Conservation (phyloP, 495 filamentous ascomycete species). For the Thermothielavioides terrestris region DNA sequence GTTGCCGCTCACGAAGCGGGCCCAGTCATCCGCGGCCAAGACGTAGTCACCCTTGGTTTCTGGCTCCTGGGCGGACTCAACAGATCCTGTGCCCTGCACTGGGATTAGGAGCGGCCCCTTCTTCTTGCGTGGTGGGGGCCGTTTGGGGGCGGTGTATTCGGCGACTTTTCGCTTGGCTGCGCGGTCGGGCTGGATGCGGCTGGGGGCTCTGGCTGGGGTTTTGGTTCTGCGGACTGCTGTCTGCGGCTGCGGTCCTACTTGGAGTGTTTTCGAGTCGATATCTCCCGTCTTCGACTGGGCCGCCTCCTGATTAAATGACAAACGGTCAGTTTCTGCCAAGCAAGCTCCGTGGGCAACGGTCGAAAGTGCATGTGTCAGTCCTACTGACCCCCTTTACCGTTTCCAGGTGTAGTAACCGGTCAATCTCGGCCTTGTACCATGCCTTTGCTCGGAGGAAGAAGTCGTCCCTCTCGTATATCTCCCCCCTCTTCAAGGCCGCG, state of each 20-base stretch:
- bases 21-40: slow-evolving; percentile 8
- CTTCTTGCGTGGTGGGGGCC: background rate
- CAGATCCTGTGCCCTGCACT: background rate
- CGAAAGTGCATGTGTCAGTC: background rate
- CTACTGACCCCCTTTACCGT: slow-evolving; percentile 1
- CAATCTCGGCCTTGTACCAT: slow-evolving; percentile 29
- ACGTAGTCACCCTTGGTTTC: slow-evolving; percentile 15
- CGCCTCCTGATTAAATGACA: background rate
- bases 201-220: slow-evolving; percentile 1
- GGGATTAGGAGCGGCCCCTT: background rate
- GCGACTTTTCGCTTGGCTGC: slow-evolving; percentile 18
- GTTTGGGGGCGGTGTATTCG: background rate
- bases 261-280: background rate
- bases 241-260: background rate
- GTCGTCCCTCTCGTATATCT: slow-evolving; percentile 13
- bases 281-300: no score
- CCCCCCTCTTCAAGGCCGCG: slow-evolving; percentile 12
- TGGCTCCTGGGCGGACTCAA: background rate
- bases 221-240: background rate
- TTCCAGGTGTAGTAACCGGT: slow-evolving; percentile 12
- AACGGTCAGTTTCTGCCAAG: no score
- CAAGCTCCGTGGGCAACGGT: no score
- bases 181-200: slow-evolving; percentile 20
- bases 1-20: slow-evolving; percentile 1
- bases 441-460: slow-evolving; percentile 19